Percentiles rank a stretch among this genome's conserved stretches.
Conservation (phyloP, 352 stramenopile genomes). For the Blastocystis sp. region DNA sequence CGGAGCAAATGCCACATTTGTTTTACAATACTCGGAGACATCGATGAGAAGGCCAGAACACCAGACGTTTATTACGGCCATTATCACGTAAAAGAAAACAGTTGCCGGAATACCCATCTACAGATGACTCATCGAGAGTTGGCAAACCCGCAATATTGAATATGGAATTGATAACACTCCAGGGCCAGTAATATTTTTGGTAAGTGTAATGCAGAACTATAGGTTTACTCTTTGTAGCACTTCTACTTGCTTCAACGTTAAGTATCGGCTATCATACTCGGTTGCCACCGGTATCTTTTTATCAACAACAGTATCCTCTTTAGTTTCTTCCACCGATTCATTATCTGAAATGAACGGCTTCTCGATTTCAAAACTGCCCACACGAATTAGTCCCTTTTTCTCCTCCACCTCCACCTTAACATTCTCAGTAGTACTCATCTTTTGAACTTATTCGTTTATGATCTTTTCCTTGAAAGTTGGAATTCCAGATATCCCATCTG, state of each 20-base stretch:
- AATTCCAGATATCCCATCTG: neutral
- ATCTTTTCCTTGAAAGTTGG: neutral
- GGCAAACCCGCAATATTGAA: neutral
- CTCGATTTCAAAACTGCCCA: conserved; percentile 58
- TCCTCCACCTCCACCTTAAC: neutral
- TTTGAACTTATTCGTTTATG: neutral
- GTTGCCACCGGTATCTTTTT: neutral
- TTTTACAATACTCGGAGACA: conserved; percentile 19
- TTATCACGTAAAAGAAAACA: conserved; percentile 10
- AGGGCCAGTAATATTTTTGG: conserved; percentile 39
- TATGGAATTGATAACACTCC: conserved; percentile 52
- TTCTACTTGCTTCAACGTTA: conserved; percentile 29
- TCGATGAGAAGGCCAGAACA: conserved; percentile 13
- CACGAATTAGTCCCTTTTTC: neutral
- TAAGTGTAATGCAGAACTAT: conserved; percentile 54
- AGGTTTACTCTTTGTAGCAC: neutral
- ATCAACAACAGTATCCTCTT: neutral
- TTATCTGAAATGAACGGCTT: conserved; percentile 44
- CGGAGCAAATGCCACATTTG: neutral
- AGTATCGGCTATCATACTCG: conserved; percentile 23
- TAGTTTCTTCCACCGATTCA: conserved; percentile 13
- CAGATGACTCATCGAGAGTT: neutral
- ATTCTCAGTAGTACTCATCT: neutral
- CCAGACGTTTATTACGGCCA: conserved; percentile 45
- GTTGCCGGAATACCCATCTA: conserved; percentile 55